A percentile compares a stretch with the other conserved stretches of the same genome.
Evolutionary conservation across 192 early-diverging fungal species (phyloP).

Genomic region (Geosiphon pyriformis): DNA sequence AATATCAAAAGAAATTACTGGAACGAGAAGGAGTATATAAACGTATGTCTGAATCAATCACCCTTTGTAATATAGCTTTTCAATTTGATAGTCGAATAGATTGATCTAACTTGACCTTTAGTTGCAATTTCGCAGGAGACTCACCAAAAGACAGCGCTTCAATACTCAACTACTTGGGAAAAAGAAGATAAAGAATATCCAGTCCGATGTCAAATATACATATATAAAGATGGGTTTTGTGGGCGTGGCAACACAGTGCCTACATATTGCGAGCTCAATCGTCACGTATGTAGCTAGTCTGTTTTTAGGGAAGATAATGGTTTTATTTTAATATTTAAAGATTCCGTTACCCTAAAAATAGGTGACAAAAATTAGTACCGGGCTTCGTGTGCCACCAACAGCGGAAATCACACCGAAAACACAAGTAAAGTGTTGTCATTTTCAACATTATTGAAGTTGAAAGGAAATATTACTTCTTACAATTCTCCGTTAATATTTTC

Average conservation of each 20-base stretch:
- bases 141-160: constrained; percentile 32
- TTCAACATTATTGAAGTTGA: background rate
- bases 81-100: too few relatives aligned
- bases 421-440: background rate
- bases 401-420: constrained; percentile 63
- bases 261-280: constrained; percentile 85
- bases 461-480: background rate
- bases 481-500: too few relatives aligned
- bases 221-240: constrained; percentile 63
- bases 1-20: constrained; percentile 69
- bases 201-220: constrained; percentile 49
- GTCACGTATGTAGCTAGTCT: constrained; percentile 50
- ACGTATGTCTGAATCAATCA: constrained; percentile 49
- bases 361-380: constrained; percentile 38
- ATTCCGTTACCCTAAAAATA: too few relatives aligned
- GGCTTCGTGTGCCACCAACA: constrained; percentile 58
- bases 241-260: constrained; percentile 79
- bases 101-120: background rate
- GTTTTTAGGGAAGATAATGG: too few relatives aligned
- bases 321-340: too few relatives aligned
- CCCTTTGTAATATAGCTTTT: too few relatives aligned
- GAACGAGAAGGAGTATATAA: constrained; percentile 59
- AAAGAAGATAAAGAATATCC: constrained; percentile 42
- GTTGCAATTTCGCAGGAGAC: constrained; percentile 30
- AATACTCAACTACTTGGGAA: constrained; percentile 31